Base-by-base conservation (phyloP, 2,329 filamentous ascomycete species). In the Ceratocystis harringtonii region DNA sequence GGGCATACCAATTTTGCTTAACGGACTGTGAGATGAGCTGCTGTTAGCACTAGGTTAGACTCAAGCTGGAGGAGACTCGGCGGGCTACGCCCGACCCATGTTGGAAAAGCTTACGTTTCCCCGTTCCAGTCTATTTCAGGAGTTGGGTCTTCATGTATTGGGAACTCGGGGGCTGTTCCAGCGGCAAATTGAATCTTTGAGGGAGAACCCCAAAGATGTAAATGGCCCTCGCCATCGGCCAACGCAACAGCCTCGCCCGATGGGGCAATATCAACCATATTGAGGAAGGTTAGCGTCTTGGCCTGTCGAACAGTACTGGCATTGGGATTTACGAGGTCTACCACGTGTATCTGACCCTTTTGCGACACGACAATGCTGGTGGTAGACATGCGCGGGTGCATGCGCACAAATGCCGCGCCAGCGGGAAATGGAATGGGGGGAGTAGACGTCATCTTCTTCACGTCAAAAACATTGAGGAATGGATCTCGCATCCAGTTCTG, bases 371-470 rank as follows among this genome's bases (percentile, higher is more conserved):
- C 90, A 68, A 99, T 92, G 71, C 90, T 92, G 0, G 95, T 97
- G 0, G 94, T 96, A 22, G 91, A 87, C 83, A 99, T 89, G 71
- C 91, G 87, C 1, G 95, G 94, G 74, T 99, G 94, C 88, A 99
- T 94, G 67, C 94, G 86, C 52, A 96, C 92, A 77, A 91, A 95
- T 44, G 94, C 92, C 45, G 92, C 94, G 8, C 94, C 91, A 1
- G 91, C 88, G 66, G 94, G 92, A 70, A 88, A 99, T 0, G 94
- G 90, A 52, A 99, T 92, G 0, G 94, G 94, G 3, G 90, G 88
- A 72, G 96, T 84, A 25, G 91, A 90, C 19, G 84, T 83, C 77
- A 96, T 83, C 58, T 90, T 94, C 76, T 96, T 96, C 60, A 99
- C 80, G 72, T 97, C 92, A 72, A 95, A 97, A 43, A 97, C 91